Percentiles rank a stretch among this genome's conserved stretches.
Conservation (phyloP, 352 stramenopile species). For the Lagenidium giganteum region DNA sequence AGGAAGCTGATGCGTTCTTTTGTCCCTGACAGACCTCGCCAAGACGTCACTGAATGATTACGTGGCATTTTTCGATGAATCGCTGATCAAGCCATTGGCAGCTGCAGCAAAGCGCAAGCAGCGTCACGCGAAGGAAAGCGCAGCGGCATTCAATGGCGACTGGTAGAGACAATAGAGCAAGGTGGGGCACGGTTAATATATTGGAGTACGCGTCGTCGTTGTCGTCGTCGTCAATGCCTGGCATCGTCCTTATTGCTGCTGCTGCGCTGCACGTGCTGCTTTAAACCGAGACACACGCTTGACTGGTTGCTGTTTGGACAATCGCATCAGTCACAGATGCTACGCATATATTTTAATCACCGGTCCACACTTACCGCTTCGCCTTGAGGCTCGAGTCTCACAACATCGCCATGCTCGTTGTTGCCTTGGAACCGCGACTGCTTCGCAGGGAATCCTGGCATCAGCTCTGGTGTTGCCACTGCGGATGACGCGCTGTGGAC, state of each 20-base stretch:
- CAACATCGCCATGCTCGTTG: conserved; percentile 60
- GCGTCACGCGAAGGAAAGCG: conserved; percentile 54
- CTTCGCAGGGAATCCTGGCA: conserved; percentile 18
- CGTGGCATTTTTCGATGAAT: conserved; percentile 65
- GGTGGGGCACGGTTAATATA: conserved; percentile 34
- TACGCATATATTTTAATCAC: neutral
- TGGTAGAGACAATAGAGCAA: conserved; percentile 36
- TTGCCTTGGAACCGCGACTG: conserved; percentile 58
- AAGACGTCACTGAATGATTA: conserved; percentile 71
- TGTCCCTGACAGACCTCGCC: conserved; percentile 17
- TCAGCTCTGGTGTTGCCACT: neutral
- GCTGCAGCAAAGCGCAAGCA: conserved; percentile 64
- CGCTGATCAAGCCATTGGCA: conserved; percentile 68
- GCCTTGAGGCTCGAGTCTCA: conserved; percentile 69
- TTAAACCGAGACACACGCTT: conserved; percentile 84
- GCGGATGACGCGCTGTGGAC: neutral
- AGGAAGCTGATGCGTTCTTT: neutral
- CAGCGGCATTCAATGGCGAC: conserved; percentile 72
- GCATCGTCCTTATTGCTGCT: conserved; percentile 7
- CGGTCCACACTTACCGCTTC: conserved; percentile 45
- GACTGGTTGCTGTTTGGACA: conserved; percentile 53
- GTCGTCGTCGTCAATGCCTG: too few species aligned
- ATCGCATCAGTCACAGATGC: neutral
- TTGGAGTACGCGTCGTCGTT: too few species aligned
- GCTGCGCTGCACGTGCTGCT: conserved; percentile 29